Conservation (phyloP, 2,329 filamentous ascomycete species). For the Westerdykella aurantiaca region DNA sequence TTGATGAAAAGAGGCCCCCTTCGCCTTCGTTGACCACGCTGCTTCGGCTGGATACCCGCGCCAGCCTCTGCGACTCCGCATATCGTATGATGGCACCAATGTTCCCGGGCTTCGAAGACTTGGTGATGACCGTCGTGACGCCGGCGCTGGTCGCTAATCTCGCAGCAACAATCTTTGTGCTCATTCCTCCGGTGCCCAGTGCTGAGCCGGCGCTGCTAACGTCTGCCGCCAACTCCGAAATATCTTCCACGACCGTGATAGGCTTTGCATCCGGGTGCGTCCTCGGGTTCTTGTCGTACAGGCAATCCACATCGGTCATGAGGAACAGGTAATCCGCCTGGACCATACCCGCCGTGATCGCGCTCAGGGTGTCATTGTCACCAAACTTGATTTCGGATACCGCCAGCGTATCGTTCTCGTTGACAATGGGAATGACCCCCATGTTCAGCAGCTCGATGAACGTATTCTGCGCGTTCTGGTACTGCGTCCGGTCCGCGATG, state of each 20-base stretch:
- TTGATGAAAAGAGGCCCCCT: slow-evolving; percentile 15
- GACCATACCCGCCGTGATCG: slow-evolving; percentile 95
- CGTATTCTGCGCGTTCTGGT: slow-evolving; percentile 94
- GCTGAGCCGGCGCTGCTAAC: slow-evolving; percentile 85
- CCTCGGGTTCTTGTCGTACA: slow-evolving; percentile 94
- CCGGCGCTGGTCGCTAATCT: slow-evolving; percentile 87
- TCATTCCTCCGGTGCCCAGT: slow-evolving; percentile 93
- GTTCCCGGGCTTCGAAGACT: slow-evolving; percentile 88
- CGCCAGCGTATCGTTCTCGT: slow-evolving; percentile 95
- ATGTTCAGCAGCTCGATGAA: slow-evolving; percentile 84
- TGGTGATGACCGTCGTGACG: slow-evolving; percentile 92
- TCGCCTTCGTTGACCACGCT: slow-evolving; percentile 28
- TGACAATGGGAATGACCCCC: slow-evolving; percentile 96
- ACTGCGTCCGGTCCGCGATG: slow-evolving; percentile 92
- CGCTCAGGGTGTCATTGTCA: slow-evolving; percentile 95
- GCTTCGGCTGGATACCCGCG: slow-evolving; percentile 22
- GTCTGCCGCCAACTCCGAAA: slow-evolving; percentile 74
- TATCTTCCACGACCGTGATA: slow-evolving; percentile 90
- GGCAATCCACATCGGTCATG: slow-evolving; percentile 97
- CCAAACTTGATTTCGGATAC: slow-evolving; percentile 99
- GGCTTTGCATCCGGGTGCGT: slow-evolving; percentile 77
- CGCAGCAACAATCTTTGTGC: slow-evolving; percentile 92
- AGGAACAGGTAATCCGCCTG: slow-evolving; percentile 94
- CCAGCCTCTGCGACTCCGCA: slow-evolving; percentile 57
- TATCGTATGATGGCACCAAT: slow-evolving; percentile 81